phyloP scores from a whole-genome alignment of 2,329 filamentous ascomycete genomes.

The Fusarium redolens region DNA sequence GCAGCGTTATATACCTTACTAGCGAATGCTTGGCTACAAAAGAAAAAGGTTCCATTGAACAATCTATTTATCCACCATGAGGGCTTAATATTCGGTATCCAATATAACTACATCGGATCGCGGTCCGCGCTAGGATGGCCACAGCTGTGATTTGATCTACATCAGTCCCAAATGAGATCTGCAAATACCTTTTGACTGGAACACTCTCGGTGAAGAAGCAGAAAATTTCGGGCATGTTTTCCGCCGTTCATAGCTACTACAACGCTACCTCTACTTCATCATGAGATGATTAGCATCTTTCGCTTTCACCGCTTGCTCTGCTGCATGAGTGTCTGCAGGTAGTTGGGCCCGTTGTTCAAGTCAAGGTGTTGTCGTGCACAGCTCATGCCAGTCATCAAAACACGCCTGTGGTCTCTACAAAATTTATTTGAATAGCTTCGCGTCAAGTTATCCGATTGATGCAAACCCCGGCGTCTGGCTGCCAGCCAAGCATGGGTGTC shows the following conservation, averaged over 20 bases:
- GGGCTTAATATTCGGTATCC: constrained; percentile 14
- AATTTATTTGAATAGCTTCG: neutral
- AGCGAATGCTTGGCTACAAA: constrained; percentile 4
- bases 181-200: constrained; percentile 12
- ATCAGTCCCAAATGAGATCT: constrained; percentile 26
- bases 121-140: constrained; percentile 23
- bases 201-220: constrained; percentile 11
- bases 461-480: constrained; percentile 33
- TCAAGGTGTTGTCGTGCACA: constrained; percentile 26
- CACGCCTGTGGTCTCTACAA: constrained; percentile 35
- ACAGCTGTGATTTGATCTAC: constrained; percentile 24
- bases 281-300: constrained; percentile 18
- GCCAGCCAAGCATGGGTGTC: constrained; percentile 36
- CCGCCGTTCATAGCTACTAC: constrained; percentile 6
- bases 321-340: constrained; percentile 39
- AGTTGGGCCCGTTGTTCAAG: constrained; percentile 23
- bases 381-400: constrained; percentile 30
- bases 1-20: neutral
- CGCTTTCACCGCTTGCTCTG: constrained; percentile 42
- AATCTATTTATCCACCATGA: constrained; percentile 24
- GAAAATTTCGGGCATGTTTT: neutral
- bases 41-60: constrained; percentile 17
- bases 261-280: constrained; percentile 13
- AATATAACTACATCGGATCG: constrained; percentile 21
- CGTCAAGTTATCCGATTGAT: constrained; percentile 23